Evolutionary conservation across 257 asterid species (phyloP).

Genomic region (Solanum infundibuliforme): DNA sequence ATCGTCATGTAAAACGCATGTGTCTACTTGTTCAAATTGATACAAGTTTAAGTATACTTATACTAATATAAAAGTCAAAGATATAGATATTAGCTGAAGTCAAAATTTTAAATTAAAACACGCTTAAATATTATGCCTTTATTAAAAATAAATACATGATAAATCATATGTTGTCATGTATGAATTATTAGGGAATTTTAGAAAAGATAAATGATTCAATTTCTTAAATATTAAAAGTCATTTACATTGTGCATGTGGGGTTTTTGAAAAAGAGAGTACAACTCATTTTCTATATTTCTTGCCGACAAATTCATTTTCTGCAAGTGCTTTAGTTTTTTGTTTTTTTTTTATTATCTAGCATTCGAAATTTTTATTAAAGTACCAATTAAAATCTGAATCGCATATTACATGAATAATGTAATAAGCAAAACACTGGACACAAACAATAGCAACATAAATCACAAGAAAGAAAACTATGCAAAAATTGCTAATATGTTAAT

Average conservation of each 20-base stretch:
- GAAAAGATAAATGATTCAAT: not conserved
- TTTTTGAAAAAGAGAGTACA: not conserved
- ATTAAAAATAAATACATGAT: not conserved
- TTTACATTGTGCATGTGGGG: not conserved
- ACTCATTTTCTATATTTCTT: not conserved
- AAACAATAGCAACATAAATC: not conserved
- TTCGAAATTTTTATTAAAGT: no score
- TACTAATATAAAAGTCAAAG: no score
- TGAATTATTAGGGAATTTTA: not conserved
- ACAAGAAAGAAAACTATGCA: not conserved
- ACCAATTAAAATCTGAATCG: no score
- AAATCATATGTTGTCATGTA: not conserved
- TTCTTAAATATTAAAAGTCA: not conserved
- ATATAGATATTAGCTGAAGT: no score
- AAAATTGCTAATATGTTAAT: not conserved
- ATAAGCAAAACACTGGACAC: not conserved
- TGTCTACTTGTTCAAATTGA: no score
- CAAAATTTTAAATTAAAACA: no score
- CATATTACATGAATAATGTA: no score
- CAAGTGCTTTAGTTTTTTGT: not conserved
- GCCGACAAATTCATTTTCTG: not conserved
- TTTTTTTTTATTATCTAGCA: fast-evolving
- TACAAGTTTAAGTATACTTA: no score
- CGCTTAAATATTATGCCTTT: not conserved
- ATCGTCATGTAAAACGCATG: no score